Percentiles rank a stretch among this genome's conserved stretches.
Conservation (phyloP, 192 early-diverging fungal genomes). For the Entomortierella lignicola region DNA sequence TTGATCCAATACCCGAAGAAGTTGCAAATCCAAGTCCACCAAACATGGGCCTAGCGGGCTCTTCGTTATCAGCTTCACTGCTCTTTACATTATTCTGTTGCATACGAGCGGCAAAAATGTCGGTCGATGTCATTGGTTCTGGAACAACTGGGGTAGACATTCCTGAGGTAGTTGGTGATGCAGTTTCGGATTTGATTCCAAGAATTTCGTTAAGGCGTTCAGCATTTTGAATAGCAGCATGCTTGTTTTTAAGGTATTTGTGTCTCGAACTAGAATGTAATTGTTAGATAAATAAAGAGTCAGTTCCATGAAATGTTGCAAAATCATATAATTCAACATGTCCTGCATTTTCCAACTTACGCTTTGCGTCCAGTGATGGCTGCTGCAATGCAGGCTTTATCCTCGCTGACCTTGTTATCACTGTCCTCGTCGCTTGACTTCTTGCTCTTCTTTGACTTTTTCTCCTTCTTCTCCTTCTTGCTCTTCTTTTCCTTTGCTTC, state of each 20-base stretch:
- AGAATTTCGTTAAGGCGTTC: slow-evolving; percentile 65
- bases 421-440: slow-evolving; percentile 48
- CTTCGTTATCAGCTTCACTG: slow-evolving; percentile 7
- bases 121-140: slow-evolving; percentile 39
- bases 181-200: slow-evolving; percentile 61
- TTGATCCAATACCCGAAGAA: slow-evolving; percentile 30
- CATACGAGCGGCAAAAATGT: slow-evolving; percentile 48
- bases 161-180: slow-evolving; percentile 39
- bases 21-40: slow-evolving; percentile 49
- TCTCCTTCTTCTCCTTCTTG: slow-evolving; percentile 57
- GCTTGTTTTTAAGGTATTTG: slow-evolving; percentile 62
- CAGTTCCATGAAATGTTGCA: neutral
- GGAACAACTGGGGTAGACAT: slow-evolving; percentile 44
- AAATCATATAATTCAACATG: neutral
- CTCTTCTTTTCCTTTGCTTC: slow-evolving; percentile 40
- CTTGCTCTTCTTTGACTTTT: slow-evolving; percentile 58
- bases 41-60: slow-evolving; percentile 36
- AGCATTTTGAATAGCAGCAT: slow-evolving; percentile 56
- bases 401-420: slow-evolving; percentile 30
- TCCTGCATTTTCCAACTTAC: slow-evolving; percentile 40
- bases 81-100: slow-evolving; percentile 19
- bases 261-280: slow-evolving; percentile 48
- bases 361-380: slow-evolving; percentile 59
- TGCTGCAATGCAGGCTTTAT: slow-evolving; percentile 28
- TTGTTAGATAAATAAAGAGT: neutral